These are phyloP conservation scores for Tricholoma hemisulphureum DNA, from an alignment of 768 basidiomycete genomes.

Conservation along the genomic window DNA sequence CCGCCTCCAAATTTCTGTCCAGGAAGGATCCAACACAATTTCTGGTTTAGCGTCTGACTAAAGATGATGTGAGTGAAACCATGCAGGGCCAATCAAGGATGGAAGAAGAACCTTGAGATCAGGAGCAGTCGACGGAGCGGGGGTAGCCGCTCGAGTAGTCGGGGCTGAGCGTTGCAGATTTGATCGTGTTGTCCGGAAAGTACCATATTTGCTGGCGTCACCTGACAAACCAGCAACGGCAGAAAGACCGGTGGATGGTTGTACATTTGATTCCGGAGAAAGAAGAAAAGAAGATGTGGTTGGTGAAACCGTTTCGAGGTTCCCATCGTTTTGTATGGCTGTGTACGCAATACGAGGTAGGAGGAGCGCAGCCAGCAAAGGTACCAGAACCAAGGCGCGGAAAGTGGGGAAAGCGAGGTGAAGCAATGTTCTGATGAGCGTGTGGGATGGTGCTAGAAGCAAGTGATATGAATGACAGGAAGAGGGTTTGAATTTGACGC, in stretches of 20 bases:
- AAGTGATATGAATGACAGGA: not conserved
- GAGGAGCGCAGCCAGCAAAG: constrained; percentile 58
- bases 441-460: constrained; percentile 1
- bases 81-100: not conserved
- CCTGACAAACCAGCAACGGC: constrained; percentile 38
- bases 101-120: constrained; percentile 35
- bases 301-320: constrained; percentile 37
- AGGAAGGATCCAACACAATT: constrained; percentile 61
- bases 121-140: constrained; percentile 40
- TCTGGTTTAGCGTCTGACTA: constrained; percentile 48
- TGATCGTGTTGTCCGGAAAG: constrained; percentile 58
- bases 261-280: constrained; percentile 45
- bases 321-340: constrained; percentile 43
- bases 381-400: constrained; percentile 61
- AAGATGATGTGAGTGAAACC: constrained; percentile 10
- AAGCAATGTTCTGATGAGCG: constrained; percentile 32
- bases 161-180: constrained; percentile 50
- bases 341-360: constrained; percentile 68
- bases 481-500: constrained; percentile 8
- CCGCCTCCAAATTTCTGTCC: constrained; percentile 66
- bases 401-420: constrained; percentile 56
- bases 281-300: constrained; percentile 56
- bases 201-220: constrained; percentile 68
- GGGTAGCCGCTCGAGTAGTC: constrained; percentile 52
- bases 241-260: constrained; percentile 52